These are phyloP conservation scores for Xylaria arbuscula DNA, from an alignment of 2,329 filamentous ascomycete genomes.

Conservation along the genomic window DNA sequence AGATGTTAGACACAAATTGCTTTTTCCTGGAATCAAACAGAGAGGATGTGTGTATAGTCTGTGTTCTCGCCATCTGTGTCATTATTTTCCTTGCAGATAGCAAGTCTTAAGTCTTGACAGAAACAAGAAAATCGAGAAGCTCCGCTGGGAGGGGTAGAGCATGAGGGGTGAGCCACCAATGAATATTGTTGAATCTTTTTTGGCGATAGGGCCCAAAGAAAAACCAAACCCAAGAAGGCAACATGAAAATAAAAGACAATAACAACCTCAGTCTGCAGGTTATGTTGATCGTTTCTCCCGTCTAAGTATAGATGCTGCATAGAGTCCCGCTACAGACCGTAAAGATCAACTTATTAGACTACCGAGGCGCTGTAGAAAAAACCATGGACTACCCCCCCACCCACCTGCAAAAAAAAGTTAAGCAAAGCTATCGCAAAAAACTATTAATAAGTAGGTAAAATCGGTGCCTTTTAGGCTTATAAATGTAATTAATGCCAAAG, in stretches of 20 bases:
- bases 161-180: neutral
- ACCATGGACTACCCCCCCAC: too few relatives aligned
- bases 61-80: conserved; percentile 14
- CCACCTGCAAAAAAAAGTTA: too few relatives aligned
- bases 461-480: too few relatives aligned
- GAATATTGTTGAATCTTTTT: neutral
- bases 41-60: conserved; percentile 43
- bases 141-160: neutral
- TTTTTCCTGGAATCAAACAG: conserved; percentile 47
- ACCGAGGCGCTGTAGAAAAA: too few relatives aligned
- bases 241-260: neutral
- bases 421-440: too few relatives aligned
- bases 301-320: neutral
- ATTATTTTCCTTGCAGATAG: neutral
- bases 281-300: neutral
- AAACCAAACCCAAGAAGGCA: neutral
- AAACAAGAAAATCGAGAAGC: neutral
- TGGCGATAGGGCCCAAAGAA: neutral
- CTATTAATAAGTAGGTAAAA: too few relatives aligned
- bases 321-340: too few relatives aligned
- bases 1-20: conserved; percentile 39
- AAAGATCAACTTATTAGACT: too few relatives aligned
- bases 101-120: too few relatives aligned
- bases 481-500: too few relatives aligned
- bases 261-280: neutral